Base-by-base conservation (phyloP, 192 early-diverging fungal species). In the Kickxella alabastrina region DNA sequence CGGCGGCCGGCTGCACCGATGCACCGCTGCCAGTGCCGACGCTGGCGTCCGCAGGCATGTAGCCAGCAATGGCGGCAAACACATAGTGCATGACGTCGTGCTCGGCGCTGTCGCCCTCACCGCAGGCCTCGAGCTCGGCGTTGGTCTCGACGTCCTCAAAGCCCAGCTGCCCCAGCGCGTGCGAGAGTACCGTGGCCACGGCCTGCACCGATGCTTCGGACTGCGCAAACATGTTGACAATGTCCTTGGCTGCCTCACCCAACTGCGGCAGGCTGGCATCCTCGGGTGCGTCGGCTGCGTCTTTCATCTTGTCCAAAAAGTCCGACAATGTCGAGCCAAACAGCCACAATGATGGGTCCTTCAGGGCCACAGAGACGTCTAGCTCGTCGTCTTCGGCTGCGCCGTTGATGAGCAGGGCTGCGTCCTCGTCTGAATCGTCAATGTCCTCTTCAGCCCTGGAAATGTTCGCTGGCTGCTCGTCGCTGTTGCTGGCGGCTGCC, bases 261-360 rank as follows among this genome's bases (percentile, higher is more conserved):
- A 46, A 36, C 21, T 54, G 57, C 24, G 55, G 51, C 1, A 59
- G 46, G 7, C 57, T 60, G 8, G 18, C 10, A 6, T 43, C 43
- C 6, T 38, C n/a, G n/a, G n/a, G n/a, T n/a, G n/a, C n/a, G n/a
- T 17, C 15, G 29, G 34, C 9, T 35, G 18, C 3, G 10, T 15
- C 10, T 50, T 3, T 32, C 12, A 60, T 34, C 6, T 15, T 17
- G 7, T 19, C 24, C 13, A 49, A 65, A 44, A 72, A 75, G 26
- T 79, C 63, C 12, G 54, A 35, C 14, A 82, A 45, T 22, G 61
- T 55, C 1, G 72, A 43, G 1, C 79, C 80, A 53, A 81, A 83
- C 28, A 83, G 65, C 80, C 78, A 81, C 14, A 81, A 51, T 4
- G 80, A 73, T 2, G 73, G 65, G 13, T 77, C 75, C 7, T 43